Evolutionary conservation across 2,329 filamentous ascomycete genomes (phyloP).

Genomic region (Zopfia rhizophila): DNA sequence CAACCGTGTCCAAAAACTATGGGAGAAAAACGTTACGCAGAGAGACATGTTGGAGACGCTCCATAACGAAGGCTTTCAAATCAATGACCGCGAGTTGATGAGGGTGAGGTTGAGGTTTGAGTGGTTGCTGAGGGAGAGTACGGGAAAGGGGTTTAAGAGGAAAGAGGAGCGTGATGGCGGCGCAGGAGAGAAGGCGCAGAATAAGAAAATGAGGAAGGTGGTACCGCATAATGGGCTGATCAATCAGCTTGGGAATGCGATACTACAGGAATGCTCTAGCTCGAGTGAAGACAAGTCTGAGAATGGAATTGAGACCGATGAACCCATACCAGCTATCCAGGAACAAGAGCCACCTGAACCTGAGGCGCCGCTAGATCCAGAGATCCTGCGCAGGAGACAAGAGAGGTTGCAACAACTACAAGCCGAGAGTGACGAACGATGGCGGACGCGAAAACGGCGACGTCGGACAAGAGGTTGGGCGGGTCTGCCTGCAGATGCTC

Average conservation of each 20-base stretch:
- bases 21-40: constrained; percentile 78
- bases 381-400: constrained; percentile 39
- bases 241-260: constrained; percentile 40
- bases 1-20: constrained; percentile 77
- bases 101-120: constrained; percentile 75
- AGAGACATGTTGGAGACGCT: constrained; percentile 78
- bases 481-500: constrained; percentile 73
- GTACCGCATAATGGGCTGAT: constrained; percentile 31
- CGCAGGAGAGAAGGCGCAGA: constrained; percentile 18
- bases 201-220: constrained; percentile 25
- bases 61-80: constrained; percentile 76
- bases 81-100: constrained; percentile 77
- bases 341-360: constrained; percentile 4
- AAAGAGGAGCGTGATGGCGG: not conserved
- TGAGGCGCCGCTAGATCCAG: constrained; percentile 28
- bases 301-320: constrained; percentile 20
- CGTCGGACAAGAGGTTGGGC: constrained; percentile 75
- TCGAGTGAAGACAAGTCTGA: constrained; percentile 28
- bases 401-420: constrained; percentile 57
- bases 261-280: constrained; percentile 33
- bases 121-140: constrained; percentile 67
- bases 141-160: constrained; percentile 51
- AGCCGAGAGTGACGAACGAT: constrained; percentile 69
- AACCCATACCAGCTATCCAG: constrained; percentile 12
- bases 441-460: constrained; percentile 72